A percentile compares a stretch with the other conserved stretches of the same genome.
phyloP scores from a whole-genome alignment of 2,329 filamentous ascomycete species.

The Xylariaceae sp. region DNA sequence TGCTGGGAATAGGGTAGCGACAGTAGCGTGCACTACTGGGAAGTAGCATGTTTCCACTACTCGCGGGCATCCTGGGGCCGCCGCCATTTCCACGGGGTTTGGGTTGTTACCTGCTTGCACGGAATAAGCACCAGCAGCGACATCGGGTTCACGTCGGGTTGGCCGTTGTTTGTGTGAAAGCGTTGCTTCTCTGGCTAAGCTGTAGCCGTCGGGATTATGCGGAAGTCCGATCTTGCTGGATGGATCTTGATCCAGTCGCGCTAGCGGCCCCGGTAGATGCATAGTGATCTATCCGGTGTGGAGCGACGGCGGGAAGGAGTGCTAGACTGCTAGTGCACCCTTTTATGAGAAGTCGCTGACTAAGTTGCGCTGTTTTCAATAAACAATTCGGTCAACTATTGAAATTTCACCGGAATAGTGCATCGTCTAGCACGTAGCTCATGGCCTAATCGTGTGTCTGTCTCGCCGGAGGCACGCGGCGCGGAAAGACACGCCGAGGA shows the following conservation, averaged over 20 bases:
- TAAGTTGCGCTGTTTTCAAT: too few relatives aligned
- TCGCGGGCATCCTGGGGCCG: not conserved
- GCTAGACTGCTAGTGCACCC: too few relatives aligned
- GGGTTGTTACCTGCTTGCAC: not conserved
- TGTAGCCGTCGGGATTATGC: not conserved
- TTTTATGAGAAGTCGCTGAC: too few relatives aligned
- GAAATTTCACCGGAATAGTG: too few relatives aligned
- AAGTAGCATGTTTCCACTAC: not conserved
- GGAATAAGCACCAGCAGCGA: not conserved
- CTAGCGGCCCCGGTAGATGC: not conserved
- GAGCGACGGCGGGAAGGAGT: not conserved
- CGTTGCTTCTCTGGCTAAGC: not conserved
- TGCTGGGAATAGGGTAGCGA: not conserved
- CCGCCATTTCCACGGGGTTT: not conserved
- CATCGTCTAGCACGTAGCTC: too few relatives aligned
- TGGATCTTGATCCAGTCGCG: not conserved
- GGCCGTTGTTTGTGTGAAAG: not conserved
- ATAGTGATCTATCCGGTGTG: not conserved
- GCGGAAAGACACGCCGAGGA: not conserved
- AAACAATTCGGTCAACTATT: too few relatives aligned
- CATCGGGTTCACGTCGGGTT: not conserved
- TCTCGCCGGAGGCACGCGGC: not conserved
- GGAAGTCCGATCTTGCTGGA: not conserved
- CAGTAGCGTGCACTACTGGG: not conserved
- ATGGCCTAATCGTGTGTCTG: not conserved